Base-by-base conservation (phyloP, 257 asterid genomes). In the Solanum paucissectum region DNA sequence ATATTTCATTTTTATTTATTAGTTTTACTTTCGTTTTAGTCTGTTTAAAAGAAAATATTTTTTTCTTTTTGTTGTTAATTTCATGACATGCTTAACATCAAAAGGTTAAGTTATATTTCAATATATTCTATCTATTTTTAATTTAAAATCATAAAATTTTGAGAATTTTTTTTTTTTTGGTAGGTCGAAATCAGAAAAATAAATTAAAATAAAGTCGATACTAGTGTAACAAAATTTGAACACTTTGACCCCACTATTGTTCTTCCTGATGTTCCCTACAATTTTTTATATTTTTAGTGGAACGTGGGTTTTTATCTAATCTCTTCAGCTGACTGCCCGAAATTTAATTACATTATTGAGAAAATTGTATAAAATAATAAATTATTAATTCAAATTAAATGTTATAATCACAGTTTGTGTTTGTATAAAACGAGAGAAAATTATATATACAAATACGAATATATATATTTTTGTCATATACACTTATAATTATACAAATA, bases 141-240 rank as follows among this genome's bases (percentile, higher is more conserved):
- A 55, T 55, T 55, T 55, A 55, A 55, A 55, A 1, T 1, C 2
- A 3, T 55, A 7, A 55, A 55, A 6, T 55, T 55, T 6, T 6
- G 2, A 49, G 2, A 16, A 16, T 52, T 0, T 16, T 52, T 0
- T 1, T 52, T 52, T 1, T 52, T 52, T 52, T 52, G 4, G 0
- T 2, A 52, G n/a, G 3, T 18, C 0, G 0, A 52, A 18, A 18
- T 52, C 1, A 62, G 6, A 60, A 1, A 23, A 62, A 62, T n/a
- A 62, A 62, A 62, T 62, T n/a, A 4, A 62, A 23, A n/a, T 11
- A 9, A 11, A 11, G 0, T 5, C 0, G 1, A 0, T 10, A 10
- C 4, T 12, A 12, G 9, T 66, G 13, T 25, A 25, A 66, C 9
- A 27, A 66, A 66, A 25, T 66, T 11, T 66, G 76, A 69, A 69